These are phyloP conservation scores for Serendipita indica DNA, from an alignment of 768 basidiomycete genomes.

Conservation along the genomic window DNA sequence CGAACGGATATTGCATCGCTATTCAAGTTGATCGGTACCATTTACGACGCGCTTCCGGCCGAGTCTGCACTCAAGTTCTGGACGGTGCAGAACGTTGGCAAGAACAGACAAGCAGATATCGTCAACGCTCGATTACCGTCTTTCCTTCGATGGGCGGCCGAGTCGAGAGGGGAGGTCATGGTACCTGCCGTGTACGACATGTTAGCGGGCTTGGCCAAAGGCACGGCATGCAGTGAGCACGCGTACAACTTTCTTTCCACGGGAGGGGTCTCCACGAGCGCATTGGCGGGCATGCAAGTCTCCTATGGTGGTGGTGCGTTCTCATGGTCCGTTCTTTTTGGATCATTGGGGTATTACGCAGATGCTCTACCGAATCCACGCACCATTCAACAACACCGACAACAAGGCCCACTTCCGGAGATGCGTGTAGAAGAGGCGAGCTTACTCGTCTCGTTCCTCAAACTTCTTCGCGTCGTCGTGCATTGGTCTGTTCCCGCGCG, in stretches of 20 bases:
- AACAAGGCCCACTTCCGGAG: conserved; percentile 24
- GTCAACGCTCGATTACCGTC: conserved; percentile 35
- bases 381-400: conserved; percentile 30
- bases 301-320: conserved; percentile 48
- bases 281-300: conserved; percentile 37
- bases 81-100: conserved; percentile 43
- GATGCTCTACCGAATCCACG: conserved; percentile 35
- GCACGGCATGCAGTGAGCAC: conserved; percentile 70
- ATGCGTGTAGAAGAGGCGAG: conserved; percentile 47
- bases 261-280: conserved; percentile 28
- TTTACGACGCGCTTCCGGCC: conserved; percentile 57
- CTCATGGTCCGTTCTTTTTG: conserved; percentile 68
- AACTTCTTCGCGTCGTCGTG: conserved; percentile 61
- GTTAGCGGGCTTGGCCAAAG: conserved; percentile 70
- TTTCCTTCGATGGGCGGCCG: conserved; percentile 82
- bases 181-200: conserved; percentile 76
- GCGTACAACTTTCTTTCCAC: conserved; percentile 80
- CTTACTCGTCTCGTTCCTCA: conserved; percentile 67
- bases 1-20: conserved; percentile 77
- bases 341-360: conserved; percentile 61
- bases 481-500: conserved; percentile 64
- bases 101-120: conserved; percentile 28
- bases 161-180: conserved; percentile 56
- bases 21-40: conserved; percentile 66
- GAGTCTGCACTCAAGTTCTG: conserved; percentile 80